phyloP scores from a whole-genome alignment of 2,329 filamentous ascomycete species.

The Aspergillus pseudotamarii region DNA sequence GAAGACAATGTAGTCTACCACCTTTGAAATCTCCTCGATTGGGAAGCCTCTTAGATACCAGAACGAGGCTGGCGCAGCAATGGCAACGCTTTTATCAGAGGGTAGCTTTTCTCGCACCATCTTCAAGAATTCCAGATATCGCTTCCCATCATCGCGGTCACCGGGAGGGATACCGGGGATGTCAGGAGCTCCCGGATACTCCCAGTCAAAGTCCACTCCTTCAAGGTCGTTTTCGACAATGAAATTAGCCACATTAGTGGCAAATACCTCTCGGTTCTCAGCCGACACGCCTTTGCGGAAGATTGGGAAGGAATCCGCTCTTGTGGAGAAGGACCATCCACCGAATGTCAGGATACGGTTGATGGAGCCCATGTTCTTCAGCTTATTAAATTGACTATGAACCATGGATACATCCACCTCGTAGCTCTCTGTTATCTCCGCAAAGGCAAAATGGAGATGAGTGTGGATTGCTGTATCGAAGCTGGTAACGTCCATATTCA shows the following conservation, averaged over 20 bases:
- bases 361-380: constrained; percentile 18
- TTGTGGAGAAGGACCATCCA: constrained; percentile 50
- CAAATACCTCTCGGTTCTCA: constrained; percentile 37
- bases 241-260: neutral
- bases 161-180: constrained; percentile 33
- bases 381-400: constrained; percentile 44
- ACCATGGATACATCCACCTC: constrained; percentile 17
- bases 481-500: neutral
- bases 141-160: constrained; percentile 30
- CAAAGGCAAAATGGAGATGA: neutral
- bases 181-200: neutral
- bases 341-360: constrained; percentile 51
- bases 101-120: constrained; percentile 23
- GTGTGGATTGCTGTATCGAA: neutral
- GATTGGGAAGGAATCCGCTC: constrained; percentile 39
- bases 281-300: constrained; percentile 40
- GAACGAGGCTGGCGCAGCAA: constrained; percentile 34
- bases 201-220: neutral
- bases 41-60: constrained; percentile 27
- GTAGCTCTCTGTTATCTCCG: neutral
- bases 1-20: constrained; percentile 22
- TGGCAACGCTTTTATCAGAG: constrained; percentile 23
- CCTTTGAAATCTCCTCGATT: constrained; percentile 13
- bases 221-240: neutral
- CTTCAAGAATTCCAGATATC: constrained; percentile 40